Evolutionary conservation across 495 filamentous ascomycete genomes (phyloP).

Genomic region (Neurospora pannonica): DNA sequence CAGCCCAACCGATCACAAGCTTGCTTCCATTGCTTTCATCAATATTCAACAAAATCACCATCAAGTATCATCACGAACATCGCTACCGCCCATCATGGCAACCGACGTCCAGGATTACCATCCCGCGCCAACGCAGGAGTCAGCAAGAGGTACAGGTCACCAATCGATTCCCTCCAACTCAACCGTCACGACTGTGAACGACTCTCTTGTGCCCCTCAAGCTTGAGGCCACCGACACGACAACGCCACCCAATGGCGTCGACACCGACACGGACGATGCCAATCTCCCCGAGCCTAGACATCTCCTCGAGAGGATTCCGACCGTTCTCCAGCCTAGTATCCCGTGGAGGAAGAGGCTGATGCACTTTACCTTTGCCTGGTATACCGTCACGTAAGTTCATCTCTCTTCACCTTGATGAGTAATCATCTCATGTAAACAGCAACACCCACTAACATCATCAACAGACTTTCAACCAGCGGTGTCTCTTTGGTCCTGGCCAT

Average conservation of each 20-base stretch:
- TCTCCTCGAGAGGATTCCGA: conserved; percentile 16
- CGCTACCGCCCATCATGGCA: not conserved
- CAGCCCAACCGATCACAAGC: not conserved
- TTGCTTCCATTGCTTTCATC: not conserved
- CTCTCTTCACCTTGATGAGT: not conserved
- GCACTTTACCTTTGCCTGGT: conserved; percentile 71
- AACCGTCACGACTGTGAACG: not conserved
- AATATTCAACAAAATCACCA: not conserved
- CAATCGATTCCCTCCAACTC: not conserved
- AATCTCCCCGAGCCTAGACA: not conserved
- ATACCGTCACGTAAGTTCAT: conserved; percentile 41
- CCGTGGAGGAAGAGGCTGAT: conserved; percentile 36
- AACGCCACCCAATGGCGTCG: not conserved
- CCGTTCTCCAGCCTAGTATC: conserved; percentile 19
- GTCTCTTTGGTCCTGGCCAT: conserved; percentile 51
- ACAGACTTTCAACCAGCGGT: conserved; percentile 54
- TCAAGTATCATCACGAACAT: not conserved
- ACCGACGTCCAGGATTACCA: not conserved
- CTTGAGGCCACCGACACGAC: not conserved
- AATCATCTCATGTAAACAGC: not conserved
- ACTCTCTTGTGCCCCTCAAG: not conserved
- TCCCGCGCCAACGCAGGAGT: not conserved
- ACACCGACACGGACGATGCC: not conserved
- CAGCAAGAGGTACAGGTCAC: not conserved
- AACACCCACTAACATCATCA: not conserved